Base-by-base conservation (phyloP, 768 basidiomycete genomes). In the Dictyophora rubrovolvata region DNA sequence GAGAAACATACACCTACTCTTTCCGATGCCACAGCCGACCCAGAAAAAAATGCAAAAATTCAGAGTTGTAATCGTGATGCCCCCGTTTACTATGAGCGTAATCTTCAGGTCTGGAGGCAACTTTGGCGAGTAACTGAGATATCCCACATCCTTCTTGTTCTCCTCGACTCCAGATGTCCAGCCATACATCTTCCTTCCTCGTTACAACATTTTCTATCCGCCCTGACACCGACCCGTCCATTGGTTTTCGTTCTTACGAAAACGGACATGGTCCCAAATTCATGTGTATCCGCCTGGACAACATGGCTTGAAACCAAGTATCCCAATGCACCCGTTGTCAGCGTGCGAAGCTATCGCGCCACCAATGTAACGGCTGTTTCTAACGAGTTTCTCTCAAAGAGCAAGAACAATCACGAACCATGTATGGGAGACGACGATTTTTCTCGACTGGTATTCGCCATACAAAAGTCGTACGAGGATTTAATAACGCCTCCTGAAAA, bases 81-180 rank as follows among this genome's bases (percentile, higher is more conserved):
- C 83, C 10, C 72, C 74, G 48, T 86, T 0, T 85, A 86, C 70
- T 96, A 84, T 69, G 93, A 96, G 71, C 79, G 89, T 47, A 96
- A 97, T 69, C 66, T 96, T 49, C 89, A 96, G 67, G 93, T 96
- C 14, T 97, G 93, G 93, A 73, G 94, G 62, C 95, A 97, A 73
- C 73, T 97, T 83, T 97, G 95, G 95, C 82, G 95, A 37, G 94
- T 96, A 20, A 84, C 86, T 6, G 95, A 98, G 72, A 86, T 89
- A 22, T 90, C 90, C 0, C 82, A 93, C 65, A 89, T 97, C 63
- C 75, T 97, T 18, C 81, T 96, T 53, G 78, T 95, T 53, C 80
- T 97, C 48, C 77, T 95, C 35, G 94, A 96, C 70, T 87, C 89
- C 16, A 86, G 95, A 46, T 93, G 90, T 67, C 93, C 95, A 0